Evolutionary conservation across 352 stramenopile species (phyloP).

Genomic region (Phytophthora crassamura): DNA sequence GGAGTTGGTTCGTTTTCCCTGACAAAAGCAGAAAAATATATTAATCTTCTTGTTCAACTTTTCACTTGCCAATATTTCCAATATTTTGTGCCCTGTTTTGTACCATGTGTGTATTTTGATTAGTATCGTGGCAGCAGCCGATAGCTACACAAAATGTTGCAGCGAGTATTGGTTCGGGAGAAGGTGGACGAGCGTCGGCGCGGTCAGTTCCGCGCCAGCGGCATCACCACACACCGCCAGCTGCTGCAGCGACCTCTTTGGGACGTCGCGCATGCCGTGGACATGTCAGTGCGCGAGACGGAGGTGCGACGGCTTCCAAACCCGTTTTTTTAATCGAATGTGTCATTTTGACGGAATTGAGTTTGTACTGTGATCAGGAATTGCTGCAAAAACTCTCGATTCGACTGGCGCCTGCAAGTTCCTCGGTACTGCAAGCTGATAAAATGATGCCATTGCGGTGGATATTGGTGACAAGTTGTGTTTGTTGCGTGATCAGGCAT

Average conservation of each 20-base stretch:
- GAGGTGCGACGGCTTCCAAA: constrained; percentile 37
- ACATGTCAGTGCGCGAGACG: constrained; percentile 68
- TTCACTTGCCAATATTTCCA: not conserved
- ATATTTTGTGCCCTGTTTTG: constrained; percentile 4
- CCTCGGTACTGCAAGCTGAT: constrained; percentile 37
- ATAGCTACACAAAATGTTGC: constrained; percentile 50
- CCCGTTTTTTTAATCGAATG: constrained; percentile 2
- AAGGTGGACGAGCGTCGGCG: constrained; percentile 55
- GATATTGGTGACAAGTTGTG: constrained; percentile 10
- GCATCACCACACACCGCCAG: constrained; percentile 61
- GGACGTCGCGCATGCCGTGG: constrained; percentile 68
- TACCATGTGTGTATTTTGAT: not conserved
- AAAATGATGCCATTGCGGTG: not conserved
- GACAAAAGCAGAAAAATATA: not conserved
- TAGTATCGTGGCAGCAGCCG: constrained; percentile 13
- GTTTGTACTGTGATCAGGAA: constrained; percentile 36
- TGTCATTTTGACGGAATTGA: constrained; percentile 11
- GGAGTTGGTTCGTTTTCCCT: too few species aligned
- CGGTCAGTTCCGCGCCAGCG: constrained; percentile 53
- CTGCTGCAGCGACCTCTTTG: constrained; percentile 59
- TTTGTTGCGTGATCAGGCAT: constrained; percentile 47
- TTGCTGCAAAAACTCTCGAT: constrained; percentile 65
- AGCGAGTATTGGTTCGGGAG: constrained; percentile 61
- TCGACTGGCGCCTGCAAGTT: constrained; percentile 52
- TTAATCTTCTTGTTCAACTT: constrained; percentile 2